Evolutionary conservation across 2,329 filamentous ascomycete species (phyloP).

Genomic region (Immersiporthe knoxdaviesiana): DNA sequence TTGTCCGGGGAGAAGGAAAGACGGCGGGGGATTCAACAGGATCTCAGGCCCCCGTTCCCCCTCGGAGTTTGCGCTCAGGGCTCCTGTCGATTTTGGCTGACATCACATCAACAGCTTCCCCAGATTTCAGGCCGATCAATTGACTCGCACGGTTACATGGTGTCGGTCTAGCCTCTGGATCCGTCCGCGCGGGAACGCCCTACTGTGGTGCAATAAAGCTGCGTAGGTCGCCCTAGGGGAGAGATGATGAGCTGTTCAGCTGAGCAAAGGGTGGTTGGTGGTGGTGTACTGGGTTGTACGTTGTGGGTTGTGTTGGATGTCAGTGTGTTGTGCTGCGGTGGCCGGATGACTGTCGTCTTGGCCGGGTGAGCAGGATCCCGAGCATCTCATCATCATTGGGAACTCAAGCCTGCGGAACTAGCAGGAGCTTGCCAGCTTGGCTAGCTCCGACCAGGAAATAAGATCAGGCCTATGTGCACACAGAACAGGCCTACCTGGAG

Average conservation of each 20-base stretch:
- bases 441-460: neutral
- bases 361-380: neutral
- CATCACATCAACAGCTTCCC: slow-evolving; percentile 20
- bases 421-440: neutral
- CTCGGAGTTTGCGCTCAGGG: neutral
- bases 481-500: neutral
- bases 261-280: neutral
- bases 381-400: neutral
- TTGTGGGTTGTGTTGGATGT: no score
- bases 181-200: neutral
- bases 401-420: neutral
- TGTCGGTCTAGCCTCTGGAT: slow-evolving; percentile 9
- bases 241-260: neutral
- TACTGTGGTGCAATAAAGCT: no score
- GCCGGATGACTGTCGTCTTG: neutral
- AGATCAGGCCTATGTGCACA: neutral
- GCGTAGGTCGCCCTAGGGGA: neutral
- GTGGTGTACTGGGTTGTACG: neutral
- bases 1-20: neutral
- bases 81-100: slow-evolving; percentile 6
- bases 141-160: slow-evolving; percentile 20
- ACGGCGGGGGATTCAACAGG: neutral
- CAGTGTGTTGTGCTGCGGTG: neutral
- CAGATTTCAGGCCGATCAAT: slow-evolving; percentile 21
- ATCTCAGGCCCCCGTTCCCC: neutral